Conservation (phyloP, 1,284 basidiomycete species). For the Coriolopsis trogii region DNA sequence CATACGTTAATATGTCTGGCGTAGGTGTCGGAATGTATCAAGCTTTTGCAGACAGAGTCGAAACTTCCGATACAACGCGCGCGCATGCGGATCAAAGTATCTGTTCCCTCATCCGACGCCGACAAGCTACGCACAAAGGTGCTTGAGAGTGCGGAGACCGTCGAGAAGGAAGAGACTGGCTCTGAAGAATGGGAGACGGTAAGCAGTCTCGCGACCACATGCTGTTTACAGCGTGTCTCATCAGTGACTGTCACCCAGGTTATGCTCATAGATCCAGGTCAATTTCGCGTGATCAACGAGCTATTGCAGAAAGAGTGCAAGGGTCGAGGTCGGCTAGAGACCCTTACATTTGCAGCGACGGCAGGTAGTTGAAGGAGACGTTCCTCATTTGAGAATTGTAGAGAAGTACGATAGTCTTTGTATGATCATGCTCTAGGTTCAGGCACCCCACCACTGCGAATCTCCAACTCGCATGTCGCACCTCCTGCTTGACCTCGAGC, state of each 20-base stretch:
- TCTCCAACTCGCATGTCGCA: too few relatives aligned
- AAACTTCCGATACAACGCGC: constrained; percentile 92
- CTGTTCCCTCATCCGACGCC: constrained; percentile 76
- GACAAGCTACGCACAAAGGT: constrained; percentile 78
- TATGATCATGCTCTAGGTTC: too few relatives aligned
- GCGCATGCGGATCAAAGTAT: constrained; percentile 89
- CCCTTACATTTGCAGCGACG: constrained; percentile 72
- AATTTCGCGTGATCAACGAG: constrained; percentile 90
- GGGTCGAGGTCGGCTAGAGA: constrained; percentile 83
- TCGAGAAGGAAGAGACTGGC: constrained; percentile 84
- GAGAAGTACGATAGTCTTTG: too few relatives aligned
- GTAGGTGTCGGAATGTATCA: constrained; percentile 92
- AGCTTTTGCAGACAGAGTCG: constrained; percentile 76
- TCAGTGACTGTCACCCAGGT: constrained; percentile 50
- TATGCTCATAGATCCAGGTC: constrained; percentile 90
- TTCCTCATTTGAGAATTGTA: too few relatives aligned
- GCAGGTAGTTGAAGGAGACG: constrained; percentile 40
- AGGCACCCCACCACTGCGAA: too few relatives aligned
- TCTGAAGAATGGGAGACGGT: constrained; percentile 89
- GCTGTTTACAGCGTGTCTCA: background rate
- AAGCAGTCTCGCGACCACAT: constrained; percentile 33
- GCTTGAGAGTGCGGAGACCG: constrained; percentile 73
- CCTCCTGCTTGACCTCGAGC: too few relatives aligned
- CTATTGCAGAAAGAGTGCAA: constrained; percentile 90
- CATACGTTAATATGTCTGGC: background rate